These are phyloP conservation scores for Lichtheimia hyalospora DNA, from an alignment of 371 early-diverging fungal species.

Conservation along the genomic window DNA sequence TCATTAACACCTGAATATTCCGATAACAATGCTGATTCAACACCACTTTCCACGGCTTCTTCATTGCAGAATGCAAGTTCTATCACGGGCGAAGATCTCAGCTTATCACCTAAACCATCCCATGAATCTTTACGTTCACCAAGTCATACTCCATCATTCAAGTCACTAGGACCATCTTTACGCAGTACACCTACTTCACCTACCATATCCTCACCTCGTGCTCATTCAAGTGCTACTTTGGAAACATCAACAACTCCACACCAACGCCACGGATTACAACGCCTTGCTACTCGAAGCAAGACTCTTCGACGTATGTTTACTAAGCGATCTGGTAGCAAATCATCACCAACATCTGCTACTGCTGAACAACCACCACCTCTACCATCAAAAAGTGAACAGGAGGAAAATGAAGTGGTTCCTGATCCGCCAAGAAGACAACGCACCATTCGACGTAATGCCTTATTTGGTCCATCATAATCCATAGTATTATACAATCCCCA, in stretches of 20 bases:
- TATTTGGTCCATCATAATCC: constrained; percentile 10
- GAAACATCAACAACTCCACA: too few relatives aligned
- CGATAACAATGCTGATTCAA: background rate
- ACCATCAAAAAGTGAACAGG: constrained; percentile 1
- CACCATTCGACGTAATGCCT: constrained; percentile 15
- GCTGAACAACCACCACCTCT: background rate
- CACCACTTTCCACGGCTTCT: background rate
- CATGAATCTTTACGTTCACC: background rate
- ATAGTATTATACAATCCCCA: too few relatives aligned
- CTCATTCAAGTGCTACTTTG: too few relatives aligned
- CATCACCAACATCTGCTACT: too few relatives aligned
- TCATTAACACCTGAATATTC: too few relatives aligned
- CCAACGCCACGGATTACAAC: background rate
- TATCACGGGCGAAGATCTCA: background rate
- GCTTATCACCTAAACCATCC: background rate
- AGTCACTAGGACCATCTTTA: background rate
- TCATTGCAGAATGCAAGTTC: background rate
- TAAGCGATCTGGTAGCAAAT: background rate
- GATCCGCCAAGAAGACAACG: constrained; percentile 1
- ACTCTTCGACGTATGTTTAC: constrained; percentile 14
- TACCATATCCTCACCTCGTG: background rate
- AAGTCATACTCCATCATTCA: background rate
- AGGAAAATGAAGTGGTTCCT: constrained; percentile 1
- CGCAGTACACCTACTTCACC: background rate
- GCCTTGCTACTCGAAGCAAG: background rate